Percentiles rank a stretch among this genome's conserved stretches.
Evolutionary conservation across 768 basidiomycete species (phyloP).

Genomic region (Tulasnella sp.): DNA sequence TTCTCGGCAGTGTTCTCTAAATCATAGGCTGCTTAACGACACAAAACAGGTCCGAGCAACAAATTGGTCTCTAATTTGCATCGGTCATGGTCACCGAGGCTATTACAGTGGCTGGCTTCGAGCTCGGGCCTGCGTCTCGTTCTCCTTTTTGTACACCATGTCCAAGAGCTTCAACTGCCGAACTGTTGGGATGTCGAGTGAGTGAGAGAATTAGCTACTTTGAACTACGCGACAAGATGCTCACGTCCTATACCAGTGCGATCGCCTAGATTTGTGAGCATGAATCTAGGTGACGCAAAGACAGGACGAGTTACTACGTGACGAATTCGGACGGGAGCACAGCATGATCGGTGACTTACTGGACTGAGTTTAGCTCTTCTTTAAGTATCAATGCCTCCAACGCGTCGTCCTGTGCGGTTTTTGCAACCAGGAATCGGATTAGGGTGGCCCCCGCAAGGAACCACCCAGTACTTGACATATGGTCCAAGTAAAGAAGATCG

Average conservation of each 20-base stretch:
- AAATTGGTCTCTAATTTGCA: too few species aligned
- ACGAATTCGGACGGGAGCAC: too few species aligned
- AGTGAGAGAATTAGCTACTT: too few species aligned
- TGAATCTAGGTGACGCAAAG: not conserved
- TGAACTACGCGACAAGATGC: not conserved
- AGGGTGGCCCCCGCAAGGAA: not conserved
- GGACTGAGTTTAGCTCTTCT: not conserved
- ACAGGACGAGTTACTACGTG: too few species aligned
- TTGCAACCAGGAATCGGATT: conserved; percentile 2
- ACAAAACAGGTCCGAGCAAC: too few species aligned
- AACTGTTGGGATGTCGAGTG: not conserved
- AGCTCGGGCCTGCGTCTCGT: not conserved
- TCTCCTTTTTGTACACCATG: not conserved
- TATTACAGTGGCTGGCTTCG: too few species aligned
- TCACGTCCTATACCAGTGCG: not conserved
- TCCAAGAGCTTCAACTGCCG: conserved; percentile 8
- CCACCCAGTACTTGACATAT: conserved; percentile 1
- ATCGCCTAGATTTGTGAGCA: not conserved
- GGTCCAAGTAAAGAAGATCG: conserved; percentile 7
- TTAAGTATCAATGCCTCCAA: not conserved
- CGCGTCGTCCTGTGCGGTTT: not conserved
- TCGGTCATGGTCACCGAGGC: too few species aligned
- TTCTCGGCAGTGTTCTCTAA: too few species aligned
- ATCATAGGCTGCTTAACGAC: too few species aligned
- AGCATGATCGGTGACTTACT: not conserved